Base-by-base conservation (phyloP, 1,284 basidiomycete genomes). In the Ceratobasidium sp. region DNA sequence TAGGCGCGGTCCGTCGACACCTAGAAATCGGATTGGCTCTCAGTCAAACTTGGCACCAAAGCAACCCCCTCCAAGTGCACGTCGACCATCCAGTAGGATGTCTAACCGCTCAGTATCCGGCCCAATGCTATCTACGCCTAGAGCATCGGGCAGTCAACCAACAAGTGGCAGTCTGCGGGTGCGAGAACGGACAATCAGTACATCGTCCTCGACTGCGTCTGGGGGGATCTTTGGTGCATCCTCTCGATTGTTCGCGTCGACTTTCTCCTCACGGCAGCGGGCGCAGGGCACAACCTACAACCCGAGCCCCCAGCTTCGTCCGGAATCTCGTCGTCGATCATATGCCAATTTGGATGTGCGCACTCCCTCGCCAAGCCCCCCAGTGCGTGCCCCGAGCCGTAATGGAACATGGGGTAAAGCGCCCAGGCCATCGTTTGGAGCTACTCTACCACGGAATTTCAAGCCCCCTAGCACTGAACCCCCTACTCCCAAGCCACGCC, bases 261-360 rank as follows among this genome's bases (percentile, higher is more conserved):
- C 92, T 2, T 93, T 89, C 80, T 86, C 92, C 48, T 94, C 92
- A n/a, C 87, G 92, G 39, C 92, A 94, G 78, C 85, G 92, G 34
- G 92, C 91, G 22, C 82, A 84, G 46, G 93, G 92, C 79, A 80
- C 90, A 54, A 85, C 87, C 0, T 84, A 76, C 69, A 80, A 82
- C 41, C 80, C 77, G 4, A 46, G 39, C 11, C 68, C 68, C 41
- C 53, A 49, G 31, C 48, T 65, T n/a, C 63, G 65, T 11, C 68
- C 68, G 11, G 54, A 71, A 48, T 71, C 65, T n/a, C 65, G 65
- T 49, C 51, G 65, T 13, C 51, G 39, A 68, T 56, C 51, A 75
- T 81, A 22, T 79, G 80, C 68, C 16, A 14, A 49, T 81, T n/a
- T 63, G 41, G 61, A 63, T 16, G 37, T 54, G 8, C 68, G 68